Evolutionary conservation across 2,329 filamentous ascomycete species (phyloP).

Genomic region (Aspergillus fijiensis): DNA sequence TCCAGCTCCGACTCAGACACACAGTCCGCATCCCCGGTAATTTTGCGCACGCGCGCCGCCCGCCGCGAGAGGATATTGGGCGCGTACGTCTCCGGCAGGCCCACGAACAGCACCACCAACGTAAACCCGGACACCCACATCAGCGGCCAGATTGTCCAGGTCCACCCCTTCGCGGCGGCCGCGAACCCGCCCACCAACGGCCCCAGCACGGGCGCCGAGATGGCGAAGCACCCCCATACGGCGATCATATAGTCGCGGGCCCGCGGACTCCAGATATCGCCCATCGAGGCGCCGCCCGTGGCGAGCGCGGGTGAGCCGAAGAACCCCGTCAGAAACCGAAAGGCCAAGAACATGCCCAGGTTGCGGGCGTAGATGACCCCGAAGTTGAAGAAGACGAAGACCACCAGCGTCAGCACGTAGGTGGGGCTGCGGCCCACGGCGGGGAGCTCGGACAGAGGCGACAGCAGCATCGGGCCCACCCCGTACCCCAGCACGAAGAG

Average conservation of each 20-base stretch:
- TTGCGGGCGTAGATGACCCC: conserved; percentile 50
- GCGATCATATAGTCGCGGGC: conserved; percentile 57
- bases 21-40: conserved; percentile 42
- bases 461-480: conserved; percentile 48
- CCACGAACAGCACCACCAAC: conserved; percentile 47
- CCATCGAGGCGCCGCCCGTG: conserved; percentile 47
- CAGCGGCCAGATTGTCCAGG: conserved; percentile 63
- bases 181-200: too few relatives aligned
- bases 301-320: conserved; percentile 49
- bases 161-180: conserved; percentile 52
- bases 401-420: conserved; percentile 49
- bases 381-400: conserved; percentile 53
- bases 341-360: conserved; percentile 52
- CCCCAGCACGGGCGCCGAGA: conserved; percentile 20
- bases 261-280: conserved; percentile 43
- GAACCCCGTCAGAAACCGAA: conserved; percentile 37
- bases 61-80: conserved; percentile 22
- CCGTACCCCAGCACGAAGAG: conserved; percentile 52
- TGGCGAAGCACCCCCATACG: conserved; percentile 53
- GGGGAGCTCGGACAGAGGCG: conserved; percentile 52
- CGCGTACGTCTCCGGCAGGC: conserved; percentile 32
- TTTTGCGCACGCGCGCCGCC: conserved; percentile 29
- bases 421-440: conserved; percentile 50
- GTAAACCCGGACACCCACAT: conserved; percentile 60
- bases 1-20: conserved; percentile 41